A percentile compares a stretch with the other conserved stretches of the same genome.
phyloP scores from a whole-genome alignment of 108 stramenopile genomes.

The Cyclostephanos tholiformis region DNA sequence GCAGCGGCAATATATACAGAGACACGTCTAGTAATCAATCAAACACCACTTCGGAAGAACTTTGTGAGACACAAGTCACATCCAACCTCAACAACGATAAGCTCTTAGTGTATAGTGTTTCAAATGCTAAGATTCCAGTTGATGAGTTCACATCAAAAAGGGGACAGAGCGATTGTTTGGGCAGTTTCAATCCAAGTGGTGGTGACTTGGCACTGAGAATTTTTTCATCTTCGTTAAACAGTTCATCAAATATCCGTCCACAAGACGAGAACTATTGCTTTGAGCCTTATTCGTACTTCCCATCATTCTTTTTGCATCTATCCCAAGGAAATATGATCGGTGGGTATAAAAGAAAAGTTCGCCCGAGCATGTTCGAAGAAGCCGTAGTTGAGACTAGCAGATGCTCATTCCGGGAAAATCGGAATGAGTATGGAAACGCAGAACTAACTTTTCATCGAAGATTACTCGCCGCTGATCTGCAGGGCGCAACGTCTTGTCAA shows the following conservation, averaged over 20 bases:
- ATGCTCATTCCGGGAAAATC: conserved; percentile 9
- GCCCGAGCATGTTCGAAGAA: neutral
- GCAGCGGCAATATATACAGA: neutral
- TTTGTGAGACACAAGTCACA: neutral
- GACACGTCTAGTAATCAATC: neutral
- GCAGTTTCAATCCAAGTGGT: neutral
- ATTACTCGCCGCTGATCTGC: conserved; percentile 23
- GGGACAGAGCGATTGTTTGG: conserved; percentile 20
- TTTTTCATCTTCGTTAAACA: conserved; percentile 25
- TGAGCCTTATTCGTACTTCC: conserved; percentile 71
- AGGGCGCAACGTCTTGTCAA: conserved; percentile 20
- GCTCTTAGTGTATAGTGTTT: conserved; percentile 17
- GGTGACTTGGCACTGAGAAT: conserved; percentile 21
- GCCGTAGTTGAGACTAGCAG: conserved; percentile 21
- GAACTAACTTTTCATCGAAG: conserved; percentile 14
- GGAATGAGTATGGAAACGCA: neutral
- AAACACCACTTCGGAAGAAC: neutral
- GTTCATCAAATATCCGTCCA: neutral
- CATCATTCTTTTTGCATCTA: conserved; percentile 60
- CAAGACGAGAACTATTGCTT: conserved; percentile 62
- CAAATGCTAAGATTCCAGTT: conserved; percentile 19
- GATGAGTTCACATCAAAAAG: conserved; percentile 7
- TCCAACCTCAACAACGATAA: neutral
- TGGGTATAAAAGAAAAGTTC: conserved; percentile 15
- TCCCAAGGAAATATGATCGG: neutral